Evolutionary conservation across 768 basidiomycete genomes (phyloP).

Genomic region (Suillus subaureus): DNA sequence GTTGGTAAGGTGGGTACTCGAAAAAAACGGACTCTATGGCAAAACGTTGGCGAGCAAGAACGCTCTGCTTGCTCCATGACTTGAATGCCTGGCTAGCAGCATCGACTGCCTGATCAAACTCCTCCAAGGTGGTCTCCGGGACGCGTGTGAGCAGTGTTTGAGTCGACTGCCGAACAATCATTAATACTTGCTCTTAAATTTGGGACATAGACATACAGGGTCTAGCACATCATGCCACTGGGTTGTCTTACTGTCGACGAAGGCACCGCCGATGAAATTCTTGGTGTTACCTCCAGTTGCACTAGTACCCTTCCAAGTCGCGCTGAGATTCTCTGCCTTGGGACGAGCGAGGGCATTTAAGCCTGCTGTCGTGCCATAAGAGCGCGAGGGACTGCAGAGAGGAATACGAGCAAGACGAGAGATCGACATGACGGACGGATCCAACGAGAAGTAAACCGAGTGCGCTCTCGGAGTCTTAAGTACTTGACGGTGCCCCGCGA

Average conservation of each 20-base stretch:
- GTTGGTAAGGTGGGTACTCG: constrained; percentile 2
- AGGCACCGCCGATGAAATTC: constrained; percentile 91
- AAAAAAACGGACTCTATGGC: constrained; percentile 77
- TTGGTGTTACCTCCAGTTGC: constrained; percentile 86
- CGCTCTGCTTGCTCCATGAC: constrained; percentile 84
- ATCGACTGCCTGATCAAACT: constrained; percentile 83
- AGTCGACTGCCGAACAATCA: constrained; percentile 60
- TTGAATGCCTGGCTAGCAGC: constrained; percentile 86
- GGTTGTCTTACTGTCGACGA: constrained; percentile 74
- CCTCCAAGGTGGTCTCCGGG: constrained; percentile 80
- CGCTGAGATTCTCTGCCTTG: constrained; percentile 69
- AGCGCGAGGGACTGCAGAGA: constrained; percentile 18
- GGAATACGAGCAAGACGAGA: constrained; percentile 21
- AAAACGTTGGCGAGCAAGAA: constrained; percentile 86
- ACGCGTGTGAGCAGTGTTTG: constrained; percentile 89
- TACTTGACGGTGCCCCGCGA: constrained; percentile 1
- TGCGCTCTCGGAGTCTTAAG: not conserved
- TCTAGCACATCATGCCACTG: constrained; percentile 89
- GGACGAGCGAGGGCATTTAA: constrained; percentile 57
- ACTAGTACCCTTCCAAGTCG: constrained; percentile 85
- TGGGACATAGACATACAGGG: constrained; percentile 58
- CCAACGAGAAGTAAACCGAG: not conserved
- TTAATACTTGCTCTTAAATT: not conserved
- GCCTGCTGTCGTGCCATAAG: constrained; percentile 52
- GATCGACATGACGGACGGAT: constrained; percentile 25